Evolutionary conservation across 176 grass and related monocot species (phyloP).

Genomic region (Microstegium vimineum): DNA sequence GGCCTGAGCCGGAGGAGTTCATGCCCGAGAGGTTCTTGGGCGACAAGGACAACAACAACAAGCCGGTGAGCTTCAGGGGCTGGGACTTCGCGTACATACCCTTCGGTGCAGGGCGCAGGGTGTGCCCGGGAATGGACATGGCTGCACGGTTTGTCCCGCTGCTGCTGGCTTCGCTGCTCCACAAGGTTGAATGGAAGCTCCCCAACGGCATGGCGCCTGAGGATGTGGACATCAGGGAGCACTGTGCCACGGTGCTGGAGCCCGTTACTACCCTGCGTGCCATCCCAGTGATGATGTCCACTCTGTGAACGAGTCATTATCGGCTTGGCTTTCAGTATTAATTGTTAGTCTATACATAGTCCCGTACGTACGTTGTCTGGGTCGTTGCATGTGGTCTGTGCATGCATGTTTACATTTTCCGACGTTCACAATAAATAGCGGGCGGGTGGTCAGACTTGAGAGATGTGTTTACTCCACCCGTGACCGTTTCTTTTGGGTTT

Average conservation of each 20-base stretch:
- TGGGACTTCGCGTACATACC: background rate
- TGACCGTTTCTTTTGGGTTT: too few relatives aligned
- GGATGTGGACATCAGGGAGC: background rate
- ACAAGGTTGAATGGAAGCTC: background rate
- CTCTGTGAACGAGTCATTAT: background rate
- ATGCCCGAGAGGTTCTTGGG: constrained; percentile 13
- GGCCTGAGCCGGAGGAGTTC: background rate
- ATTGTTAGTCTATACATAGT: too few relatives aligned
- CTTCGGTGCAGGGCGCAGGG: background rate
- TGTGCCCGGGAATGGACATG: background rate
- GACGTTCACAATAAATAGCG: too few relatives aligned
- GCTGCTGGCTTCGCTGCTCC: background rate
- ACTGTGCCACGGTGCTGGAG: background rate
- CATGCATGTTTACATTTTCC: too few relatives aligned
- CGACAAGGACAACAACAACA: too few relatives aligned
- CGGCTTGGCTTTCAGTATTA: too few relatives aligned
- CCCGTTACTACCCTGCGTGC: background rate
- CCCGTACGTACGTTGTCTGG: too few relatives aligned
- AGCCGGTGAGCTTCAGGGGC: background rate
- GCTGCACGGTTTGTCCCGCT: background rate
- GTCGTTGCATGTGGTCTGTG: too few relatives aligned
- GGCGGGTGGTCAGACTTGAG: too few relatives aligned
- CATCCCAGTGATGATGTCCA: background rate
- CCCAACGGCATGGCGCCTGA: background rate
- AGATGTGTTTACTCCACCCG: too few relatives aligned